These are phyloP conservation scores for Datura wrightii DNA, from an alignment of 257 asterid genomes.

Conservation along the genomic window DNA sequence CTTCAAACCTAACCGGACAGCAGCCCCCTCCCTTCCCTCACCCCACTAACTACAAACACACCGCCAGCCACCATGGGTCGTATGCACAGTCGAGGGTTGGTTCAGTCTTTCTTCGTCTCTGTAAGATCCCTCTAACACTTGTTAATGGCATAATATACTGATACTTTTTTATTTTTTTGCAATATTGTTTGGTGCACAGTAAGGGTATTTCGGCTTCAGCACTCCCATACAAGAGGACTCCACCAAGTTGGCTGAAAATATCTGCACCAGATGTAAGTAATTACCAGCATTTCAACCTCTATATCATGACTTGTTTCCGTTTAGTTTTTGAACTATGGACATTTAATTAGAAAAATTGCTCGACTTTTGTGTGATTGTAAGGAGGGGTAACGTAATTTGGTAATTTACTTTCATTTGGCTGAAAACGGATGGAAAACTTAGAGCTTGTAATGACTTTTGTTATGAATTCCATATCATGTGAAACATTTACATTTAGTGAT, in stretches of 20 bases:
- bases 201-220: constrained; percentile 83
- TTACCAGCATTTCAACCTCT: neutral
- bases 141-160: neutral
- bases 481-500: neutral
- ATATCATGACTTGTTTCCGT: neutral
- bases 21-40: neutral
- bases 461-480: neutral
- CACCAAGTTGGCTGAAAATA: constrained; percentile 67
- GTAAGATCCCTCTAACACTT: neutral
- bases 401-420: neutral
- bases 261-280: constrained; percentile 57
- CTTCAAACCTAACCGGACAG: neutral
- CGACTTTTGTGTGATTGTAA: neutral
- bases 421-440: neutral
- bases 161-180: constrained; percentile 8
- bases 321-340: neutral
- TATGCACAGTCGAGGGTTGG: constrained; percentile 77
- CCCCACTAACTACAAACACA: constrained; percentile 27
- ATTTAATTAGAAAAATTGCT: neutral
- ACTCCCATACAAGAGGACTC: constrained; percentile 45
- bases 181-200: constrained; percentile 42
- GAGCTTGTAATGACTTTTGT: neutral
- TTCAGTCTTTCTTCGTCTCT: neutral
- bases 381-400: neutral
- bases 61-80: constrained; percentile 64